Base-by-base conservation (phyloP, 2,329 filamentous ascomycete genomes). In the Paracoccidioides brasiliensis region DNA sequence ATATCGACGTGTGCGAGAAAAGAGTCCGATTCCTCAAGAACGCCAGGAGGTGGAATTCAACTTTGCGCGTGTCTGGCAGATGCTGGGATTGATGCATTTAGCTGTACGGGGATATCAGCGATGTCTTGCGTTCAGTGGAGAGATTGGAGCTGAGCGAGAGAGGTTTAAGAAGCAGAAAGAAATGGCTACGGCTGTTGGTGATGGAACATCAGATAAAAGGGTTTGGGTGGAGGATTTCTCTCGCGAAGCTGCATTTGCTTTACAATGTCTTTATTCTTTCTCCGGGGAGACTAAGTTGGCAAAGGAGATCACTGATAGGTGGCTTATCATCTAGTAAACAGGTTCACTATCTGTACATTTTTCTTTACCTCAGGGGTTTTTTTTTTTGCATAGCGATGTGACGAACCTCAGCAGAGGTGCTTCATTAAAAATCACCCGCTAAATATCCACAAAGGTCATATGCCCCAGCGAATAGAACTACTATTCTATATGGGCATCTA, bases 1-100 rank as follows among this genome's bases (percentile, higher is more conserved):
- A 40, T 95, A 94, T 70, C 84, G 86, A 61, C 76, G 81, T 2
- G 66, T 81, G 32, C 78, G 86, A 32, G 73, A 58, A 70, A 74
- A 57, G 67, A 71, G 69, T 5, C 67, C 66, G 7, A 61, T 71
- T 4, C 69, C 72, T 1, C 64, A 73, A 22, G 72, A 84, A 62
- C 71, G 76, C 51, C 85, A 88, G 65, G 89, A 95, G 70, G 87
- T 87, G 6, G 84, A 88, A 64, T 94, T 85, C 72, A 95, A 95
- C 64, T 76, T 90, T 50, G 89, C 80, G 1, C 76, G 88, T 28
- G 80, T 83, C 32, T 93, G 86, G 74, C 86, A 93, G 67, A 77
- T 84, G 56, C 74, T 94, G 9, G 87, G 88, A 0, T 72, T 94
- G 56, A 76, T 79, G 22, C 82, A 88, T 65, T 72, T 94, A 33